phyloP scores from a whole-genome alignment of 768 basidiomycete species.

The Collybiopsis luxurians region DNA sequence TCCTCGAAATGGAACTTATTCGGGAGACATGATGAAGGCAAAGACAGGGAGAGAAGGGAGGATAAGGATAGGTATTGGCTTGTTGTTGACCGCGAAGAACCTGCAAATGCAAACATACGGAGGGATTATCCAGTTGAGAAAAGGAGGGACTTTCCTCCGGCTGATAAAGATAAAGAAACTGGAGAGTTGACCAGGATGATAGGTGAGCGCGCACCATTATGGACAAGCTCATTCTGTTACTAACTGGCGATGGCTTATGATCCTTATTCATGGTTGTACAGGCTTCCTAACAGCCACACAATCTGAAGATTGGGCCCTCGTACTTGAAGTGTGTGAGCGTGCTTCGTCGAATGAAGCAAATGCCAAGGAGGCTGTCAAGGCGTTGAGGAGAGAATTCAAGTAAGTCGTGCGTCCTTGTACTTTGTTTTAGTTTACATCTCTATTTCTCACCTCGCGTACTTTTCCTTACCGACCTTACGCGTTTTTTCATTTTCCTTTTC shows the following conservation, averaged over 20 bases:
- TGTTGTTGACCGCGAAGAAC: constrained; percentile 11
- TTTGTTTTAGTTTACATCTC: not conserved
- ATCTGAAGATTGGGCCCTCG: constrained; percentile 79
- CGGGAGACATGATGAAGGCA: constrained; percentile 32
- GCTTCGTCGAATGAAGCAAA: constrained; percentile 68
- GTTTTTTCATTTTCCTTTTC: too few species aligned
- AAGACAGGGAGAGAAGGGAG: constrained; percentile 29
- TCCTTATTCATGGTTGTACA: too few species aligned
- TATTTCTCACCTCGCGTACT: too few species aligned
- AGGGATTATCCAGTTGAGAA: constrained; percentile 23
- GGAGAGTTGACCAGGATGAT: constrained; percentile 70
- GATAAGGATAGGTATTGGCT: constrained; percentile 32
- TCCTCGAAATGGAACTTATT: constrained; percentile 28
- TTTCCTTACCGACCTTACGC: too few species aligned
- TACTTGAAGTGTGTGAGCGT: constrained; percentile 84
- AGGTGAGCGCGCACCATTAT: constrained; percentile 36
- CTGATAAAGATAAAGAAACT: constrained; percentile 36
- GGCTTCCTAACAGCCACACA: constrained; percentile 75
- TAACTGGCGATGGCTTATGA: too few species aligned
- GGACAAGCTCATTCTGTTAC: not conserved
- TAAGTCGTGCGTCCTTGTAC: constrained; percentile 22
- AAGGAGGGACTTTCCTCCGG: constrained; percentile 27
- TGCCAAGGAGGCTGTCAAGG: constrained; percentile 82
- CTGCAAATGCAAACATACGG: not conserved
- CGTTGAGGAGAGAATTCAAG: constrained; percentile 86